Evolutionary conservation across 306 rosid genomes (phyloP).

Genomic region (Sophora flavescens): DNA sequence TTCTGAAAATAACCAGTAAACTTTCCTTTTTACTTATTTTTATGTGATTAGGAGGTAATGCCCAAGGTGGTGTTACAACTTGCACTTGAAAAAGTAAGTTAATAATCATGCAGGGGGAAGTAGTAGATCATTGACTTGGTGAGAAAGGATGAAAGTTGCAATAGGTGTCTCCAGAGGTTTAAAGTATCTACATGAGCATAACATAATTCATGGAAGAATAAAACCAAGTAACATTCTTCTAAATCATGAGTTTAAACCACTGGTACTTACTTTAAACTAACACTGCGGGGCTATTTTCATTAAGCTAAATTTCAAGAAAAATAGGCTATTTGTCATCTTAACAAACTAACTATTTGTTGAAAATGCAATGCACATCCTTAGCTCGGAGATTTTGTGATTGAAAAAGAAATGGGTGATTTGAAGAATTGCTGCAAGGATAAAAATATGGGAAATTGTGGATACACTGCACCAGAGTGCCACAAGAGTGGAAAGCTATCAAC

Average conservation of each 20-base stretch:
- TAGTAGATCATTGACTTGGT: too few relatives aligned
- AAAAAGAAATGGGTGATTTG: constrained; percentile 40
- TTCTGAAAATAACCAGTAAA: too few relatives aligned
- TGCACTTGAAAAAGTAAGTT: too few relatives aligned
- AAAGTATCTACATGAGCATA: too few relatives aligned
- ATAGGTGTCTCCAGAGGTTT: too few relatives aligned
- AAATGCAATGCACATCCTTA: constrained; percentile 33
- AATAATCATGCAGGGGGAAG: too few relatives aligned
- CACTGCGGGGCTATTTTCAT: background rate
- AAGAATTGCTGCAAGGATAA: constrained; percentile 39
- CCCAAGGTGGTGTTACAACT: too few relatives aligned
- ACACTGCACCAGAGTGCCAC: constrained; percentile 50
- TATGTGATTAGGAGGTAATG: too few relatives aligned
- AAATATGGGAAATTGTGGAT: constrained; percentile 30
- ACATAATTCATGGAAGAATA: too few relatives aligned
- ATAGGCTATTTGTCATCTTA: background rate
- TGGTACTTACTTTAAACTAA: constrained; percentile 58
- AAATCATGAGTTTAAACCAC: constrained; percentile 69
- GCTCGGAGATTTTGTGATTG: constrained; percentile 54
- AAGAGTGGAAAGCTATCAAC: constrained; percentile 51
- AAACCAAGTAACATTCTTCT: constrained; percentile 84
- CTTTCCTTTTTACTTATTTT: too few relatives aligned
- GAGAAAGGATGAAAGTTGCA: too few relatives aligned
- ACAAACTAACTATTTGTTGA: constrained; percentile 18
- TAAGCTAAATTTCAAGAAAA: too few relatives aligned